phyloP scores from a whole-genome alignment of 73 alveolate species.

The Stentor coeruleus region DNA sequence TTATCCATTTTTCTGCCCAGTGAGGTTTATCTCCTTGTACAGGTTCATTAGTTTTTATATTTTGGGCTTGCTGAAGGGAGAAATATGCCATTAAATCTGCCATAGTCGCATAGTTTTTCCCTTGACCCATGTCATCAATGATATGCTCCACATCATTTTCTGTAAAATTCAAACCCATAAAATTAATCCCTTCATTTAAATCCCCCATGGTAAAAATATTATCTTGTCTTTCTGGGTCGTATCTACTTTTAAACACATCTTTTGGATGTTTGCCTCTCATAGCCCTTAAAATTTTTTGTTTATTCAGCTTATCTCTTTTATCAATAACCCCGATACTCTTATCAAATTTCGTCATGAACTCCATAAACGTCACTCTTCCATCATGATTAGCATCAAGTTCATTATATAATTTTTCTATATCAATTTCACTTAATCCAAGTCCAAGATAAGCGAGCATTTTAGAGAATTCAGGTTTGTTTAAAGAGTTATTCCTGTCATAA shows the following conservation, averaged over 20 bases:
- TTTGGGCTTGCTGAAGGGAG: not conserved
- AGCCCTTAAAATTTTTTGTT: not conserved
- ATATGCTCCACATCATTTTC: not conserved
- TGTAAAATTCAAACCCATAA: not conserved
- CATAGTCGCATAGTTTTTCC: not conserved
- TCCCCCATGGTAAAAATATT: not conserved
- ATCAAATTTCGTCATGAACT: not conserved
- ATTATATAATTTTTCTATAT: not conserved
- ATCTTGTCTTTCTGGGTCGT: not conserved
- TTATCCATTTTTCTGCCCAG: constrained; percentile 12
- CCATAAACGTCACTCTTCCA: not conserved
- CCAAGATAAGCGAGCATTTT: not conserved
- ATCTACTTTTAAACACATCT: not conserved
- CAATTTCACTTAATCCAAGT: not conserved
- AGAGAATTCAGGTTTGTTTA: not conserved
- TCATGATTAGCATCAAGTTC: constrained; percentile 2
- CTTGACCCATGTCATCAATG: not conserved
- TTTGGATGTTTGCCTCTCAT: not conserved
- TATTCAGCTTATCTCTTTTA: not conserved
- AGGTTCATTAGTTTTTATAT: not conserved
- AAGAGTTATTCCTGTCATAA: not conserved
- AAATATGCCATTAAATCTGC: not conserved
- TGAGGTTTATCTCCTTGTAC: not conserved
- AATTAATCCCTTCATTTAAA: not conserved
- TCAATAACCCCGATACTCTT: not conserved